These are phyloP conservation scores for Iodosphaeria phyllophila DNA, from an alignment of 2,329 filamentous ascomycete species.

Conservation along the genomic window DNA sequence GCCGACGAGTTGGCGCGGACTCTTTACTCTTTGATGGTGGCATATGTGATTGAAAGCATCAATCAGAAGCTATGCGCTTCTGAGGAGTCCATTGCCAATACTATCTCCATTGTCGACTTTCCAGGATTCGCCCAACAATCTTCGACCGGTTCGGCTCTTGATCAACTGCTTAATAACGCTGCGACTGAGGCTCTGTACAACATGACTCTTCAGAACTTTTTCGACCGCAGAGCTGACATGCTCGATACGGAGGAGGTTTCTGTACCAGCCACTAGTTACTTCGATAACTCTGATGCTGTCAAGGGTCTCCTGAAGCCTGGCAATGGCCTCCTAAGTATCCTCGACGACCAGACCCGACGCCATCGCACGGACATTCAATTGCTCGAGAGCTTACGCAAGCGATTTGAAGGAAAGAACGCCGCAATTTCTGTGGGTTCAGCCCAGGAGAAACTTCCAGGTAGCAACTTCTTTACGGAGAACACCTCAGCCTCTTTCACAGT, in stretches of 20 bases:
- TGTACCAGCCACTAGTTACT: conserved; percentile 85
- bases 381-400: conserved; percentile 74
- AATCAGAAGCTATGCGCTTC: conserved; percentile 77
- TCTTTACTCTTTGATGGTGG: conserved; percentile 81
- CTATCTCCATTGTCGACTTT: conserved; percentile 88
- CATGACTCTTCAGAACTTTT: conserved; percentile 86
- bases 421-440: conserved; percentile 65
- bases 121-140: conserved; percentile 79
- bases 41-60: conserved; percentile 81
- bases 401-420: conserved; percentile 87
- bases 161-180: conserved; percentile 88
- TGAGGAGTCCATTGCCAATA: conserved; percentile 82
- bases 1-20: conserved; percentile 89
- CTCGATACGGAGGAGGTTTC: conserved; percentile 86
- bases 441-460: conserved; percentile 62
- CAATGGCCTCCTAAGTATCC: conserved; percentile 81
- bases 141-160: conserved; percentile 67
- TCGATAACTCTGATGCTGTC: conserved; percentile 91
- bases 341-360: conserved; percentile 88
- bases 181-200: conserved; percentile 87
- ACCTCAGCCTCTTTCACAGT: conserved; percentile 68
- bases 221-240: conserved; percentile 82
- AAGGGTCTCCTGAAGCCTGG: conserved; percentile 80
- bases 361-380: conserved; percentile 80
- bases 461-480: conserved; percentile 78